Conservation (phyloP, 768 basidiomycete species). For the Tylopilus rubrobrunneus region DNA sequence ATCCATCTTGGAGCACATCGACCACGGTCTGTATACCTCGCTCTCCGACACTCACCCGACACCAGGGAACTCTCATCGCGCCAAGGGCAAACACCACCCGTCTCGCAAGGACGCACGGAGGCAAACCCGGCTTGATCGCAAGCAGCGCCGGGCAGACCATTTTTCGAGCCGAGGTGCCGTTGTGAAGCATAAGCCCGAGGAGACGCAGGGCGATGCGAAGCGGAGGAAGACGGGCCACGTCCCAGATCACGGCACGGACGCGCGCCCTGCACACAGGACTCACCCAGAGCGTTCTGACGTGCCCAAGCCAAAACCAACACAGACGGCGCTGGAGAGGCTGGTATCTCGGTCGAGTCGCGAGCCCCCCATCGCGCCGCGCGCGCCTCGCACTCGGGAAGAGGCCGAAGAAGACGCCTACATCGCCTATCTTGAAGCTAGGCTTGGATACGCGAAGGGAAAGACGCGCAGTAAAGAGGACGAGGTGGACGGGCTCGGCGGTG, state of each 20-base stretch:
- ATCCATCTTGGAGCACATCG: slow-evolving; percentile 26
- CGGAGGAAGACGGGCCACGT: slow-evolving; percentile 42
- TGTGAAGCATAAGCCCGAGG: slow-evolving; percentile 40
- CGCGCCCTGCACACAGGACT: not conserved
- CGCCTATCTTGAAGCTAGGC: slow-evolving; percentile 72
- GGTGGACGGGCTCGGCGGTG: slow-evolving; percentile 85
- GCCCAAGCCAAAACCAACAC: slow-evolving; percentile 13
- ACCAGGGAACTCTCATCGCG: slow-evolving; percentile 5
- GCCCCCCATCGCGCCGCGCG: not conserved
- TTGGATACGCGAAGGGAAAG: slow-evolving; percentile 49
- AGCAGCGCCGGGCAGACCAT: slow-evolving; percentile 59
- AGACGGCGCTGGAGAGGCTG: slow-evolving; percentile 35
- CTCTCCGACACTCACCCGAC: not conserved
- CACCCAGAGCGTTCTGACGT: not conserved
- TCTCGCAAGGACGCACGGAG: slow-evolving; percentile 65
- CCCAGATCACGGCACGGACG: slow-evolving; percentile 2
- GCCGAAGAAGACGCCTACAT: slow-evolving; percentile 84
- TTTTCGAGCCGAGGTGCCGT: slow-evolving; percentile 37
- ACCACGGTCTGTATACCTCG: slow-evolving; percentile 1
- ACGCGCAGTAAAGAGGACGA: slow-evolving; percentile 46
- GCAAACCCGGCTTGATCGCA: slow-evolving; percentile 53
- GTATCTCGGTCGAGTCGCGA: slow-evolving; percentile 15
- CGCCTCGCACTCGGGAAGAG: slow-evolving; percentile 40
- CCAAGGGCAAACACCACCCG: slow-evolving; percentile 12
- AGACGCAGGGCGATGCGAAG: slow-evolving; percentile 38